Conservation (phyloP, 1,139 yeast genomes). For the Geotrichum australiense region DNA sequence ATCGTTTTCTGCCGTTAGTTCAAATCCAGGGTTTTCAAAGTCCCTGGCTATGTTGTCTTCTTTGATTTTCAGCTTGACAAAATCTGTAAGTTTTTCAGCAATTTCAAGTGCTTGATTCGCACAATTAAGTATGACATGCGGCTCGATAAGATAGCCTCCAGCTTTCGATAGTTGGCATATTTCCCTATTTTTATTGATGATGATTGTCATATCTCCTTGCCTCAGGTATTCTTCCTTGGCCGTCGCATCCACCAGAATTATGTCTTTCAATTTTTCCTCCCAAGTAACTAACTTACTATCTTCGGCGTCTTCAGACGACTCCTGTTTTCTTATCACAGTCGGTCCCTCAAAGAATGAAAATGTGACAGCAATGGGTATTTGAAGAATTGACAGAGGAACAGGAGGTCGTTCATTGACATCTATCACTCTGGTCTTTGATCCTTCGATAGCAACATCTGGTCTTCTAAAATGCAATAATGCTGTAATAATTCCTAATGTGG, state of each 20-base stretch:
- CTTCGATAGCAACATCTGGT: constrained; percentile 74
- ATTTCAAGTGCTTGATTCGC: constrained; percentile 57
- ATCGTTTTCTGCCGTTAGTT: constrained; percentile 32
- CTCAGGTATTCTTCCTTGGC: constrained; percentile 69
- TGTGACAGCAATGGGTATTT: constrained; percentile 86
- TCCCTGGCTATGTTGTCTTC: constrained; percentile 43
- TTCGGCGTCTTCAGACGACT: constrained; percentile 15
- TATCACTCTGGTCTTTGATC: constrained; percentile 64
- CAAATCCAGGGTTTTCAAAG: constrained; percentile 29
- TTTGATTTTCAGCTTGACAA: constrained; percentile 51
- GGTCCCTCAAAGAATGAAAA: constrained; percentile 63
- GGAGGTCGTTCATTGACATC: constrained; percentile 76
- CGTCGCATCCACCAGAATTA: constrained; percentile 70
- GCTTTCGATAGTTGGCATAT: constrained; percentile 83
- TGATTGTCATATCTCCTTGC: constrained; percentile 75
- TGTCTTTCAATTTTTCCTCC: constrained; percentile 44
- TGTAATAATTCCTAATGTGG: constrained; percentile 84
- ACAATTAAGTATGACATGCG: constrained; percentile 60
- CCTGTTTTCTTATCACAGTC: constrained; percentile 4
- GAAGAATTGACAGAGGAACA: constrained; percentile 75
- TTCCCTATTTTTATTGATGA: constrained; percentile 84
- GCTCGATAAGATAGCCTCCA: constrained; percentile 86
- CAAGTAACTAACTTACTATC: constrained; percentile 25
- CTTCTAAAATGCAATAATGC: constrained; percentile 75
- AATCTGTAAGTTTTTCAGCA: constrained; percentile 58